A percentile compares a stretch with the other conserved stretches of the same genome.
Evolutionary conservation across 2,329 filamentous ascomycete genomes (phyloP).

Genomic region (Ascochyta clinopodiicola): DNA sequence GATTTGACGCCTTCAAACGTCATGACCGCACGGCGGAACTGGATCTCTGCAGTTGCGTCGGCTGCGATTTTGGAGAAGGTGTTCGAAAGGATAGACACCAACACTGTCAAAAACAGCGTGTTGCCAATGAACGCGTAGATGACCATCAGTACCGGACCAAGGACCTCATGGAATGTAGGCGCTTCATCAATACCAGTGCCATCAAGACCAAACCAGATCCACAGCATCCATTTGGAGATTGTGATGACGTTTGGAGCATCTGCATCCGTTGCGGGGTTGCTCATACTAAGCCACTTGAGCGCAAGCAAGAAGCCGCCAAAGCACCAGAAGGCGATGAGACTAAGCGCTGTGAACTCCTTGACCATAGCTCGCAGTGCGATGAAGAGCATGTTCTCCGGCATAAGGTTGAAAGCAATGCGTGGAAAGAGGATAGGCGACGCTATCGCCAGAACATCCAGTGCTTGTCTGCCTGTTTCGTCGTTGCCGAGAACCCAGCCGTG

Average conservation of each 20-base stretch:
- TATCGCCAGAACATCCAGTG: slow-evolving; percentile 79
- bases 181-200: slow-evolving; percentile 65
- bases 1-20: slow-evolving; percentile 87
- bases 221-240: slow-evolving; percentile 90
- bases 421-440: slow-evolving; percentile 80
- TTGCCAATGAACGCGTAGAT: slow-evolving; percentile 86
- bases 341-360: slow-evolving; percentile 81
- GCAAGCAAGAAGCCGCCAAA: slow-evolving; percentile 83
- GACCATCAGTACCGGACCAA: slow-evolving; percentile 81
- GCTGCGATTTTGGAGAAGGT: slow-evolving; percentile 80
- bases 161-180: slow-evolving; percentile 76
- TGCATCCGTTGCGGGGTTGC: slow-evolving; percentile 39
- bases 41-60: slow-evolving; percentile 82
- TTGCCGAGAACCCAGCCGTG: slow-evolving; percentile 64
- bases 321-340: slow-evolving; percentile 78
- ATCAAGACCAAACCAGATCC: slow-evolving; percentile 90
- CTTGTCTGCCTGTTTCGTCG: slow-evolving; percentile 65
- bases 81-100: slow-evolving; percentile 85
- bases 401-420: slow-evolving; percentile 79
- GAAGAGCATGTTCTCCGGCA: slow-evolving; percentile 85
- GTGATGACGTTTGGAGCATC: slow-evolving; percentile 65
- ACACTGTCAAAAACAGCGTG: slow-evolving; percentile 85
- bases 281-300: slow-evolving; percentile 74
- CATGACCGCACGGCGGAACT: slow-evolving; percentile 79
- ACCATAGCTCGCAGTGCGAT: slow-evolving; percentile 84